Evolutionary conservation across 208 protist species (phyloP), one percentile per base, ranked within the genome.

Genomic region (Trypanosoma cruzi): DNA sequence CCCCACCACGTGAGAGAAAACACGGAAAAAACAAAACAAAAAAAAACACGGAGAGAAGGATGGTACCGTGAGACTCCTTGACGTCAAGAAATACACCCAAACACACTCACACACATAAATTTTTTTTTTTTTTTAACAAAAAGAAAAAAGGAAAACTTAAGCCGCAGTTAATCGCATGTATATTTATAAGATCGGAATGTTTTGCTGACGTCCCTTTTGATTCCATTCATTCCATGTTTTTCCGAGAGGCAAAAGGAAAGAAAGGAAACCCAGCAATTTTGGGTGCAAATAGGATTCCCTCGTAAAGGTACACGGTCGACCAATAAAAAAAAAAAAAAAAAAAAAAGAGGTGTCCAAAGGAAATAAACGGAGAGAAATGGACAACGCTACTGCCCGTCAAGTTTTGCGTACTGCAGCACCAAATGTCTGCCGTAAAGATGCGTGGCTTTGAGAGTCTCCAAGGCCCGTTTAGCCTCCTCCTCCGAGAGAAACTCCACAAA

Each of bases 341-440:
- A 54, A 37, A 65, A 42, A n/a, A n/a, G n/a, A n/a, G n/a, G n/a
- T n/a, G n/a, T n/a, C n/a, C 6, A 34, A 62, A 42, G 37, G 28
- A 57, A 24, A 56, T 54, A 48, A 64, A 73, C 3, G 53, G 36
- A 56, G 52, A 64, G 22, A 52, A 49, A 57, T 59, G 42, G 20
- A 63, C 54, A 57, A 57, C 13, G 34, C 4, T 18, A 68, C 37
- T 58, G 49, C 32, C 36, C 77, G 31, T 98, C 98, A 32, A 98
- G 74, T 61, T 98, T 94, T 24, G 98, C 97, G 64, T 95, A 99
- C 65, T 99, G 92, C 18, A 99, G 64, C 20, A 99, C 96, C 0
- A 99, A 75, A 78, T 98, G 98, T 20, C 99, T 84, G 28, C 98
- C 98, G 77, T 99, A 99, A 16, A 99, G 83, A 78, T 99, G 99